These are phyloP conservation scores for Aurantiochytrium sp. DNA, from an alignment of 108 stramenopile genomes.

Conservation along the genomic window DNA sequence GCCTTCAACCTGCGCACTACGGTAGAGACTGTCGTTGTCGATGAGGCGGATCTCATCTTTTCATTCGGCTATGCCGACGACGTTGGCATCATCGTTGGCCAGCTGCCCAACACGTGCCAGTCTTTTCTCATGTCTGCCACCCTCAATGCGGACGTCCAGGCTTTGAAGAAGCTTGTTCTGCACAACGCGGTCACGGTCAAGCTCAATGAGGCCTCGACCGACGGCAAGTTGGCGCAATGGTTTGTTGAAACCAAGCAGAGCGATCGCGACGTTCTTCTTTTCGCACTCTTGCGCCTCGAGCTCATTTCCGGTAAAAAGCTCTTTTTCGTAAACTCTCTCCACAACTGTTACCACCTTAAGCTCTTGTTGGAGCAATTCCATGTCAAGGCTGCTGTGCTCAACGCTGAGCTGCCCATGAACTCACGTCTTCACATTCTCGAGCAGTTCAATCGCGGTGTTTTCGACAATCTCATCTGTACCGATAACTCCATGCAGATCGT, in stretches of 20 bases:
- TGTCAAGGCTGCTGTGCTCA: slow-evolving; percentile 85
- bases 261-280: slow-evolving; percentile 83
- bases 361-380: slow-evolving; percentile 94
- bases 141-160: slow-evolving; percentile 70
- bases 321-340: slow-evolving; percentile 89
- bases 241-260: slow-evolving; percentile 63
- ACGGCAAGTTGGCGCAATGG: slow-evolving; percentile 76
- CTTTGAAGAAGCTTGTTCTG: slow-evolving; percentile 83
- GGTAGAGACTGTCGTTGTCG: slow-evolving; percentile 82
- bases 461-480: slow-evolving; percentile 94
- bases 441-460: slow-evolving; percentile 95
- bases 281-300: slow-evolving; percentile 76
- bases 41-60: slow-evolving; percentile 96
- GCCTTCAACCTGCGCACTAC: slow-evolving; percentile 67
- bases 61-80: slow-evolving; percentile 87
- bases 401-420: slow-evolving; percentile 86
- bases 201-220: slow-evolving; percentile 68
- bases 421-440: slow-evolving; percentile 87
- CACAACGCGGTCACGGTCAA: slow-evolving; percentile 85
- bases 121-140: slow-evolving; percentile 97
- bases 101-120: slow-evolving; percentile 84
- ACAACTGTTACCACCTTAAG: slow-evolving; percentile 84
- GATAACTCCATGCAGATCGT: slow-evolving; percentile 66
- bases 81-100: slow-evolving; percentile 67
- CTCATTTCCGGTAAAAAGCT: slow-evolving; percentile 87